These are phyloP conservation scores for Saprolegnia parasitica DNA, from an alignment of 352 stramenopile genomes.

Conservation along the genomic window DNA sequence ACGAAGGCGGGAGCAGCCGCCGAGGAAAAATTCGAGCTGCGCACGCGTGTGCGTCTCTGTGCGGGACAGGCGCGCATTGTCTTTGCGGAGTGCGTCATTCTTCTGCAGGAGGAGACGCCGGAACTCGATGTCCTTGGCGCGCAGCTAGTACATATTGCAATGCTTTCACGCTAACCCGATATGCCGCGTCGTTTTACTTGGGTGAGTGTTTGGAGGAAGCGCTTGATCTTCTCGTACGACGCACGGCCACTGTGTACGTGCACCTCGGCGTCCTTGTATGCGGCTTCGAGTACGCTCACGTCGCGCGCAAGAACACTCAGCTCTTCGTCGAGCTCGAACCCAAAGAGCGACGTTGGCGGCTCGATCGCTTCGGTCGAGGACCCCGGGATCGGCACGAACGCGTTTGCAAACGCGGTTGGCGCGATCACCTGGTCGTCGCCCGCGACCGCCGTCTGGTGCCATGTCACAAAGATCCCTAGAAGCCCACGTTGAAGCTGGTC, in stretches of 20 bases:
- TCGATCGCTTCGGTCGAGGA: background rate
- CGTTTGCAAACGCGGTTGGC: constrained; percentile 43
- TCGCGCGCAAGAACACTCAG: constrained; percentile 41
- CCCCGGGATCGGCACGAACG: constrained; percentile 50
- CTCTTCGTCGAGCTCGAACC: constrained; percentile 42
- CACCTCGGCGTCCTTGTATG: constrained; percentile 60
- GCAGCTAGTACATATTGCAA: constrained; percentile 30
- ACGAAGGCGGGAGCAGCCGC: constrained; percentile 63
- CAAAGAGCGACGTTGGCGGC: constrained; percentile 24
- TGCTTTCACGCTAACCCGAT: background rate
- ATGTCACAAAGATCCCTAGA: constrained; percentile 57
- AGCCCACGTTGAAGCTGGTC: background rate
- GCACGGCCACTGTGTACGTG: constrained; percentile 49
- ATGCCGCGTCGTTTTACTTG: background rate
- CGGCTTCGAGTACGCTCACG: constrained; percentile 43
- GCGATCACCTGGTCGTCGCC: constrained; percentile 21
- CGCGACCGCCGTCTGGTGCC: constrained; percentile 38
- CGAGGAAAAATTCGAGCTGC: constrained; percentile 76
- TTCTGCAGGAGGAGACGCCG: constrained; percentile 53
- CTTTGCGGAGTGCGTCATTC: constrained; percentile 38
- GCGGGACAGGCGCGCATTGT: constrained; percentile 53
- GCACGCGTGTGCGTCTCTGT: constrained; percentile 56
- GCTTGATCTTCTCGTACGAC: constrained; percentile 74
- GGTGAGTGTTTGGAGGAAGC: constrained; percentile 59
- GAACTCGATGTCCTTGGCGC: constrained; percentile 54